A percentile compares a stretch with the other conserved stretches of the same genome.
Evolutionary conservation across 2,329 filamentous ascomycete species (phyloP).

Genomic region (Penicillium polonicum): DNA sequence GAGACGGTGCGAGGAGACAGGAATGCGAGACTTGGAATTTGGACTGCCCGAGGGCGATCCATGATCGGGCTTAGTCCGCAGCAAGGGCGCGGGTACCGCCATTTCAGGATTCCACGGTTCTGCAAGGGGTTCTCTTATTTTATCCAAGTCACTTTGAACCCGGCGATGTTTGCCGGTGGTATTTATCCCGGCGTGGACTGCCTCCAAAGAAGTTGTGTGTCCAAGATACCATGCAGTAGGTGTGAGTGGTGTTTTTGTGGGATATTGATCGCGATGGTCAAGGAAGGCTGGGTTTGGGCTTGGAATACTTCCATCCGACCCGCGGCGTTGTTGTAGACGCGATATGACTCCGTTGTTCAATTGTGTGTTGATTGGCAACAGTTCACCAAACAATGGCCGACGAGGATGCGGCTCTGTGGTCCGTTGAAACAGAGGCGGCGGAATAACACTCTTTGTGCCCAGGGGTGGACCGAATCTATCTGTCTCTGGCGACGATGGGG

Average conservation of each 20-base stretch:
- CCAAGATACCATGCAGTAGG: conserved; percentile 66
- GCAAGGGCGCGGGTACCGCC: conserved; percentile 34
- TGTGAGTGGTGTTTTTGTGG: conserved; percentile 60
- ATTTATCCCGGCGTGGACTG: conserved; percentile 32
- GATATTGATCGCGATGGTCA: conserved; percentile 37
- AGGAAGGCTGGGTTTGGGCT: conserved; percentile 48
- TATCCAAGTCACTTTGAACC: conserved; percentile 59
- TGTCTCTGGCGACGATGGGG: conserved; percentile 9
- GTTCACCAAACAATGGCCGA: conserved; percentile 72
- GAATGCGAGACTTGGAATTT: conserved; percentile 48
- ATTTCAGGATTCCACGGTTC: conserved; percentile 34
- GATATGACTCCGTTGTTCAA: conserved; percentile 57
- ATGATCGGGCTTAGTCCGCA: conserved; percentile 28
- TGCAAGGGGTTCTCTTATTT: conserved; percentile 31
- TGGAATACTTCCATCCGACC: conserved; percentile 69
- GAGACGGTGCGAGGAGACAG: conserved; percentile 42
- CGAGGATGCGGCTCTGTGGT: conserved; percentile 40
- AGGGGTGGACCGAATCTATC: conserved; percentile 1
- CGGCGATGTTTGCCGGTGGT: conserved; percentile 37
- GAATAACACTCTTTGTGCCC: conserved; percentile 7
- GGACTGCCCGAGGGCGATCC: conserved; percentile 28
- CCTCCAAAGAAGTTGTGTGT: conserved; percentile 45
- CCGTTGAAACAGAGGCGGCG: conserved; percentile 21
- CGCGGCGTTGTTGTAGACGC: conserved; percentile 56
- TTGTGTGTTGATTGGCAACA: conserved; percentile 60